phyloP scores from a whole-genome alignment of 2,329 filamentous ascomycete genomes.

The Penicillium expansum region DNA sequence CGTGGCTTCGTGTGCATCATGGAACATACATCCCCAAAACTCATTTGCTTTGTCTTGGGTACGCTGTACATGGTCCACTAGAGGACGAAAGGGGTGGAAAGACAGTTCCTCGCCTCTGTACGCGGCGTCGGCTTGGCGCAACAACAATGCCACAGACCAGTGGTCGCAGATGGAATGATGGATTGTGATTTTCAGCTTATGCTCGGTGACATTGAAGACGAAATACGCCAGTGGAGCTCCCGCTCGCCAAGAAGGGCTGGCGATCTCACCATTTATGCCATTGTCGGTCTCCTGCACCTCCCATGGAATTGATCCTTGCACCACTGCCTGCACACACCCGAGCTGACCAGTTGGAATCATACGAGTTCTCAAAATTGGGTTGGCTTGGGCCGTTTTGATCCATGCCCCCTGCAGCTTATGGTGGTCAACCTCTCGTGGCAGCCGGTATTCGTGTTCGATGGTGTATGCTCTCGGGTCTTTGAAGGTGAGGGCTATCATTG shows the following conservation, averaged over 20 bases:
- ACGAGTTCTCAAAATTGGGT: constrained; percentile 14
- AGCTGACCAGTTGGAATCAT: constrained; percentile 9
- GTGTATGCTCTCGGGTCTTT: constrained; percentile 13
- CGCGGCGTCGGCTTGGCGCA: constrained; percentile 12
- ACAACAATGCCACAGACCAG: constrained; percentile 20
- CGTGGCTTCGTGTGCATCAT: neutral
- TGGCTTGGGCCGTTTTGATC: constrained; percentile 9
- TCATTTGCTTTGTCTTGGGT: neutral
- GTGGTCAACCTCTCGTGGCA: constrained; percentile 3
- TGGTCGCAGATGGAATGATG: constrained; percentile 22
- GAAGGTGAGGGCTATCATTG: constrained; percentile 13
- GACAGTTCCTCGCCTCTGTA: constrained; percentile 11
- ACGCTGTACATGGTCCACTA: constrained; percentile 12
- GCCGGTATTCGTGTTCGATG: constrained; percentile 9
- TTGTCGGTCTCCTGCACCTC: neutral
- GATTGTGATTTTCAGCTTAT: constrained; percentile 1
- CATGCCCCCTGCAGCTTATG: neutral
- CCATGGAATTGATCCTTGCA: constrained; percentile 9
- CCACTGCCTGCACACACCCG: constrained; percentile 13
- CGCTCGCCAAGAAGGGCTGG: neutral
- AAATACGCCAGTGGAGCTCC: constrained; percentile 10
- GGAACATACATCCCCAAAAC: neutral
- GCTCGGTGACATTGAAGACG: neutral
- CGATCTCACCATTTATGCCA: neutral
- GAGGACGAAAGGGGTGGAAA: constrained; percentile 12